These are phyloP conservation scores for Diplodia scrobiculata DNA, from an alignment of 2,329 filamentous ascomycete species.

Conservation along the genomic window DNA sequence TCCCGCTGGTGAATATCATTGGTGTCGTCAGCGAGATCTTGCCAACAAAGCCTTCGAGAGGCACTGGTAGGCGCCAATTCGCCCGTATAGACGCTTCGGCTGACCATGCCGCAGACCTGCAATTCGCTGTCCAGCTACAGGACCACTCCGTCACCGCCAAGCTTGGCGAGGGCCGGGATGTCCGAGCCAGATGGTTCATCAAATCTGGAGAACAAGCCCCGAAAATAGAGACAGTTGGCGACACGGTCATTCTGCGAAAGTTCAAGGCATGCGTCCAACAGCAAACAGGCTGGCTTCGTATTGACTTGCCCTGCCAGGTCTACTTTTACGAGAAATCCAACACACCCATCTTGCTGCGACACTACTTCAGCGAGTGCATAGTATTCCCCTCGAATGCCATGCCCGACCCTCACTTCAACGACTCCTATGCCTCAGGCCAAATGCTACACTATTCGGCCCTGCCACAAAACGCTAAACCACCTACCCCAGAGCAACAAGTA, in stretches of 20 bases:
- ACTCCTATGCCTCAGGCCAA: conserved; percentile 34
- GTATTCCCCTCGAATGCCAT: conserved; percentile 37
- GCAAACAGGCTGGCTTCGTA: too few species aligned
- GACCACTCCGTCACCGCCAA: conserved; percentile 29
- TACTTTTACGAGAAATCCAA: not conserved
- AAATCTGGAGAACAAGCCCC: conserved; percentile 43
- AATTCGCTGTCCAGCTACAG: conserved; percentile 31
- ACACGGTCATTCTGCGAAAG: conserved; percentile 65
- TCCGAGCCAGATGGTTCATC: conserved; percentile 5
- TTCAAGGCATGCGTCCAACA: not conserved
- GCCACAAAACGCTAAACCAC: not conserved
- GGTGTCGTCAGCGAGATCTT: conserved; percentile 9
- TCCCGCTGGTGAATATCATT: conserved; percentile 12
- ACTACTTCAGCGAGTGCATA: conserved; percentile 13
- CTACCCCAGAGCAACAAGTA: conserved; percentile 37
- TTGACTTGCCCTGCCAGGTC: not conserved
- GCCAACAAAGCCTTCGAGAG: not conserved
- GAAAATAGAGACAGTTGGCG: conserved; percentile 53
- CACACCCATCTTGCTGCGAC: not conserved
- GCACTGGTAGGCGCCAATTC: conserved; percentile 4
- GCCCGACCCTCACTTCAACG: conserved; percentile 36
- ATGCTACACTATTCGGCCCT: not conserved
- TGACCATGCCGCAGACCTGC: conserved; percentile 13
- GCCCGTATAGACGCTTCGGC: not conserved
- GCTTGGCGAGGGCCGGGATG: not conserved